Percentiles rank a stretch among this genome's conserved stretches.
phyloP scores from a whole-genome alignment of 371 early-diverging fungal genomes.

The Apophysomyces variabilis region DNA sequence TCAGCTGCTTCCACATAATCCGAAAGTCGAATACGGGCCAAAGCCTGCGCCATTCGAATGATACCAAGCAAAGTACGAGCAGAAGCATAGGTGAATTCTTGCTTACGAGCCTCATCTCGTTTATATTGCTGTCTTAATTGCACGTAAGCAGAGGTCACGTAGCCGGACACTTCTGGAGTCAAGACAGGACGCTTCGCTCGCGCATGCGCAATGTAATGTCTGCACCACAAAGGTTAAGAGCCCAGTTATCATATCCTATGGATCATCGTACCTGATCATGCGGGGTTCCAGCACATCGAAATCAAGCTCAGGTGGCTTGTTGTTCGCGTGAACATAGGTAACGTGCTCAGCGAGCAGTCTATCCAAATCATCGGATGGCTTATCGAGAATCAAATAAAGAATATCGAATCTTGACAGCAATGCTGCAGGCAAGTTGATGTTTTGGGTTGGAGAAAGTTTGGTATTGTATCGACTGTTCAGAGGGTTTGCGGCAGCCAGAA shows the following conservation, averaged over 20 bases:
- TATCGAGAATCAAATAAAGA: conserved; percentile 89
- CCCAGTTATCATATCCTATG: neutral
- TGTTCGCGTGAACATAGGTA: conserved; percentile 88
- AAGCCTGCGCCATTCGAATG: conserved; percentile 90
- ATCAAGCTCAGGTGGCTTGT: conserved; percentile 74
- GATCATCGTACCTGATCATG: conserved; percentile 61
- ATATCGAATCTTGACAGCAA: conserved; percentile 98
- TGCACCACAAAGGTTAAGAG: conserved; percentile 20
- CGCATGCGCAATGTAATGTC: conserved; percentile 89
- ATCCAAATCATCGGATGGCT: conserved; percentile 76
- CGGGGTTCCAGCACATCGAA: conserved; percentile 68
- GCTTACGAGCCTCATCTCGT: conserved; percentile 61
- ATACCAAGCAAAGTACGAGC: conserved; percentile 92
- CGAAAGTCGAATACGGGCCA: conserved; percentile 88
- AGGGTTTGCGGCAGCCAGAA: conserved; percentile 93
- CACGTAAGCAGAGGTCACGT: conserved; percentile 90
- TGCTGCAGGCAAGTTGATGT: conserved; percentile 97
- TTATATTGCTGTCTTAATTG: conserved; percentile 78
- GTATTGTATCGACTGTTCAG: conserved; percentile 87
- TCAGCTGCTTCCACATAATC: conserved; percentile 81
- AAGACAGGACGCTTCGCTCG: conserved; percentile 77
- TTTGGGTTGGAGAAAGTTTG: conserved; percentile 80
- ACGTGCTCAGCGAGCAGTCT: conserved; percentile 88
- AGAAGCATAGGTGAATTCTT: conserved; percentile 64
- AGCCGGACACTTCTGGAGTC: conserved; percentile 77